Evolutionary conservation across 2,329 filamentous ascomycete genomes (phyloP).

Genomic region (Pseudofabraea citricarpa): DNA sequence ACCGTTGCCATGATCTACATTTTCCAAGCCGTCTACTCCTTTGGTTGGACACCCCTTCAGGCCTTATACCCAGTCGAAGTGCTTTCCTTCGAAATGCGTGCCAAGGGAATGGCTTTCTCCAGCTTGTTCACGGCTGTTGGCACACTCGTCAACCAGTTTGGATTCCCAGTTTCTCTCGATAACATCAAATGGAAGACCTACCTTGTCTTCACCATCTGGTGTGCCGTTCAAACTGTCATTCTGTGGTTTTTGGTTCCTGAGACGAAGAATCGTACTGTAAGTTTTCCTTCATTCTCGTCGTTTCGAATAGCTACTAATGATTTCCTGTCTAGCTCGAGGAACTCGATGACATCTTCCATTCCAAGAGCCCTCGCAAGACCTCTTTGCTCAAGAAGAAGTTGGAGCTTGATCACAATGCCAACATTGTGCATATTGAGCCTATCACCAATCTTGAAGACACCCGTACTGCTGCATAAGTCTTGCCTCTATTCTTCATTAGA

Average conservation of each 20-base stretch:
- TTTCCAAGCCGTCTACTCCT: conserved; percentile 46
- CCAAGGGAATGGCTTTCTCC: conserved; percentile 50
- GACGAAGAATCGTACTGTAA: conserved; percentile 40
- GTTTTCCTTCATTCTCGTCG: too few species aligned
- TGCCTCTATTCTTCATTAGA: too few species aligned
- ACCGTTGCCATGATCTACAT: conserved; percentile 49
- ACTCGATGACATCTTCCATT: conserved; percentile 44
- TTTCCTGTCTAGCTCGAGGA: conserved; percentile 39
- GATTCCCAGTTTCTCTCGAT: conserved; percentile 40
- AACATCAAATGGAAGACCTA: conserved; percentile 50
- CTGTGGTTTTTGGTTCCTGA: conserved; percentile 47
- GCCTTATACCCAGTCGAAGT: conserved; percentile 49
- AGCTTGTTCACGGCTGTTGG: conserved; percentile 38
- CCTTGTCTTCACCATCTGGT: conserved; percentile 45
- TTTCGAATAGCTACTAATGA: conserved; percentile 26
- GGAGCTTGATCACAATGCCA: not conserved
- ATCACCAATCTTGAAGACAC: not conserved
- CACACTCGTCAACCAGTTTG: conserved; percentile 40
- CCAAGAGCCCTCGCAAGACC: conserved; percentile 38
- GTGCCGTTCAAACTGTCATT: conserved; percentile 32
- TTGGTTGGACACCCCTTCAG: conserved; percentile 40
- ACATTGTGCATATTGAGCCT: not conserved
- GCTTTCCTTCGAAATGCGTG: conserved; percentile 47
- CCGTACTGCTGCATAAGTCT: too few species aligned
- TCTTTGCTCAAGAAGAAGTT: conserved; percentile 36